Percentiles rank a stretch among this genome's conserved stretches.
phyloP scores from a whole-genome alignment of 495 filamentous ascomycete genomes.

The Gamarada debralockiae region DNA sequence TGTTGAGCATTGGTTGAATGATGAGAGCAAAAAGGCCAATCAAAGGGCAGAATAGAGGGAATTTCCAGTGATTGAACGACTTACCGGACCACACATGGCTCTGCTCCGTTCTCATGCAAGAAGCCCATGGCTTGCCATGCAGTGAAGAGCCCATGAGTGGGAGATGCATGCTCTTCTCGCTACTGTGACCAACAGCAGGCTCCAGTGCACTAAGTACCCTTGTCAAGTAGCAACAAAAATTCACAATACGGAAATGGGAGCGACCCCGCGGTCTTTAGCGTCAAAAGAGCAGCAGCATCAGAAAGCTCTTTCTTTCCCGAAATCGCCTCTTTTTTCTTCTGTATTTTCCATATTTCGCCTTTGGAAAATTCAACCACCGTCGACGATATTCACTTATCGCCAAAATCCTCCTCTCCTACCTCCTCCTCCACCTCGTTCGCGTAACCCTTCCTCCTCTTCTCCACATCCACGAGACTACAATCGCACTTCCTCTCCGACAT shows the following conservation, averaged over 20 bases:
- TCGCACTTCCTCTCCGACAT: slow-evolving; percentile 7
- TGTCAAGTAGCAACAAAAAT: too few species aligned
- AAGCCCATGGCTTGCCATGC: too few species aligned
- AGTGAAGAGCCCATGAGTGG: too few species aligned
- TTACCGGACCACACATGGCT: too few species aligned
- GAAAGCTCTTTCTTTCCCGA: slow-evolving; percentile 9
- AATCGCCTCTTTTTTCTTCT: slow-evolving; percentile 8
- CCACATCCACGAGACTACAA: slow-evolving; percentile 12
- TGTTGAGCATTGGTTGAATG: slow-evolving; percentile 2
- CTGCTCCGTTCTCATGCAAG: too few species aligned
- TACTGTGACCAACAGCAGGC: too few species aligned
- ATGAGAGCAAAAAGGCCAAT: slow-evolving; percentile 10
- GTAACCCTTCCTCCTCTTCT: slow-evolving; percentile 16
- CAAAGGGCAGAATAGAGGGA: neutral
- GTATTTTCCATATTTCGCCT: too few species aligned
- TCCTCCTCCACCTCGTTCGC: slow-evolving; percentile 19
- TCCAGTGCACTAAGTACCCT: too few species aligned
- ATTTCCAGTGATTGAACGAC: slow-evolving; percentile 6
- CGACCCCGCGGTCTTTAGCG: neutral
- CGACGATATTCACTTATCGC: slow-evolving; percentile 11
- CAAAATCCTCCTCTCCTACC: slow-evolving; percentile 20
- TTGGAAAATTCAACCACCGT: slow-evolving; percentile 3
- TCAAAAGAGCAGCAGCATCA: neutral
- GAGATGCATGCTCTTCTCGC: too few species aligned
- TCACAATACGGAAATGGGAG: neutral